Base-by-base conservation (phyloP, 106 monocot genomes). In the Acorus calamus region DNA sequence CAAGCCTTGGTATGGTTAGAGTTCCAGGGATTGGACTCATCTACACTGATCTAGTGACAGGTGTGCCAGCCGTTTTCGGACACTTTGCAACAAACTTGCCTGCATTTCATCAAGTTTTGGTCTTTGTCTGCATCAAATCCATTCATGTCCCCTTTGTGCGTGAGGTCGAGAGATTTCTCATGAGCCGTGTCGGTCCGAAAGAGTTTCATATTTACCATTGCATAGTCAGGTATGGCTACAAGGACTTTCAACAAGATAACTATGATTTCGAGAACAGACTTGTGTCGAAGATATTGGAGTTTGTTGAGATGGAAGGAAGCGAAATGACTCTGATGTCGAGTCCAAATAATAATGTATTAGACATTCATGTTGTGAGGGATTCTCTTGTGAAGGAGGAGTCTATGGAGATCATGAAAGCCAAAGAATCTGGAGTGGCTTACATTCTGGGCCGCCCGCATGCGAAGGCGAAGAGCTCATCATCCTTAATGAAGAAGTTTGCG, bases 51-150 rank as follows among this genome's bases (percentile, higher is more conserved):
- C 8, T 86, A 3, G 81, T 81, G 4, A 80, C 91, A 10, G 91
- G 86, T 1, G 62, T 92, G 42, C 91, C 91, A 2, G 79, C 83
- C 28, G 73, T 92, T 60, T 86, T 86, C 11, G 83, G 83, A 42
- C 91, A 92, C 65, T 86, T 92, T 50, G 91, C 83, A 4, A 81
- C 71, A 13, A 92, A 86, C 57, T 71, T 92, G 50, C 91, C 91
- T 8, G 91, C 91, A 12, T 92, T 92, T 49, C 91, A 92, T 64
- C 83, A 86, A 52, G 79, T 92, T 58, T 54, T 92, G 2, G 79
- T 92, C 10, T 86, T 92, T 52, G 60, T 86, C 41, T 92, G 91
- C 66, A 69, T 86, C 10, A 92, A 92, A 55, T 78, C 83, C 8
- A 76, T 83, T 46, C 85, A 80, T 7, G 85, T 83, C 5, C 82